phyloP scores from a whole-genome alignment of 2,329 filamentous ascomycete genomes.

The Gaeumannomyces sp. region DNA sequence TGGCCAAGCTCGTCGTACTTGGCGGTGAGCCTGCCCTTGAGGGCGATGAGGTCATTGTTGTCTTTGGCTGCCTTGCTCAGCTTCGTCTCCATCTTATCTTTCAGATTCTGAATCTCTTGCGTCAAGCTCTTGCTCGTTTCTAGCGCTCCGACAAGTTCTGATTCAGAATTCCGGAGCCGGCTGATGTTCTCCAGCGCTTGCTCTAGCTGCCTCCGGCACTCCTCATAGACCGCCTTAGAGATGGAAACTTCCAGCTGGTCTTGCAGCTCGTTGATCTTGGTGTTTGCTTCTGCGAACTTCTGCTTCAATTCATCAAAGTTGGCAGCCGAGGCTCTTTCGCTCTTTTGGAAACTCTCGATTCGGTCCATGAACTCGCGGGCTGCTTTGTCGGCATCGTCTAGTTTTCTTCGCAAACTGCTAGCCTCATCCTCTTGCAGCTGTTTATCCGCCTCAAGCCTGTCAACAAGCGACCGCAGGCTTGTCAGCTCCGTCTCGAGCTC shows the following conservation, averaged over 20 bases:
- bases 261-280: conserved; percentile 5
- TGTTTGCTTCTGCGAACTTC: neutral
- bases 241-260: neutral
- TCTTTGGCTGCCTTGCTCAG: neutral
- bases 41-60: neutral
- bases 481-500: neutral
- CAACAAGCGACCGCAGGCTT: neutral
- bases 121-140: neutral
- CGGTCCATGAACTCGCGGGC: neutral
- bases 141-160: neutral
- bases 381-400: neutral
- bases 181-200: neutral
- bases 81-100: neutral
- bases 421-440: neutral
- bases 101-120: neutral
- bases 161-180: neutral
- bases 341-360: neutral
- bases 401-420: neutral
- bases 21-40: neutral
- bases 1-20: neutral
- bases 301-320: neutral
- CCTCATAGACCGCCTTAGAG: neutral
- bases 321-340: too few species aligned
- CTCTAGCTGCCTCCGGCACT: neutral
- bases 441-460: neutral